These are phyloP conservation scores for Amanita jacksonii DNA, from an alignment of 768 basidiomycete genomes.

Conservation along the genomic window DNA sequence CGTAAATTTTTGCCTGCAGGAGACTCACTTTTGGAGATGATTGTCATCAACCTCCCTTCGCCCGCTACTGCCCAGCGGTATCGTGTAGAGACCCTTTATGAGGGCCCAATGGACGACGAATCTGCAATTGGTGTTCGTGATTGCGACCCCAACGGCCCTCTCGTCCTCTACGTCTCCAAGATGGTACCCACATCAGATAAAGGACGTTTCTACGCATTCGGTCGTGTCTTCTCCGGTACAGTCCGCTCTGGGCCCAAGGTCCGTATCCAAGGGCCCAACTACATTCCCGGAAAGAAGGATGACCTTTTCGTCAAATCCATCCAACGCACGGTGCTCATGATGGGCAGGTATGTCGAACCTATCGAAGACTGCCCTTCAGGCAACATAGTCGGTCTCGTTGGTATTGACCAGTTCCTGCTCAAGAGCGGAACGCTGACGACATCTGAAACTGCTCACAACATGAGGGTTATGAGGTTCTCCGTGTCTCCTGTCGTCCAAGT, in stretches of 20 bases:
- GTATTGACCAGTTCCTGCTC: conserved; percentile 99
- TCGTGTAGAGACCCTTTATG: conserved; percentile 99
- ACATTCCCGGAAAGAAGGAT: conserved; percentile 96
- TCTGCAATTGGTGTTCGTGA: conserved; percentile 97
- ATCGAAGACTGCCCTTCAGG: conserved; percentile 99
- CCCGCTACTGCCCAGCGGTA: conserved; percentile 96
- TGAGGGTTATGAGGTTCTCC: conserved; percentile 99
- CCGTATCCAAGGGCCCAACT: conserved; percentile 99
- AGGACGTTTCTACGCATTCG: conserved; percentile 99
- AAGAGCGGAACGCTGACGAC: conserved; percentile 98
- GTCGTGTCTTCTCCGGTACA: conserved; percentile 99
- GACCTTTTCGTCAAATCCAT: conserved; percentile 97
- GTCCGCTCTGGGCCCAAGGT: conserved; percentile 96
- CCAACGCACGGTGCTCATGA: conserved; percentile 99
- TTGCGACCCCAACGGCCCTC: conserved; percentile 92
- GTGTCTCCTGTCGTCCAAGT: conserved; percentile 99
- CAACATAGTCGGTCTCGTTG: conserved; percentile 98
- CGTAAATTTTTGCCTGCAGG: conserved; percentile 99
- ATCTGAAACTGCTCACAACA: conserved; percentile 99
- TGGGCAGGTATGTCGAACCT: conserved; percentile 98
- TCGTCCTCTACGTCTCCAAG: conserved; percentile 98
- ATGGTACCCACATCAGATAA: conserved; percentile 99
- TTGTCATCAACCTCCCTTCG: conserved; percentile 98
- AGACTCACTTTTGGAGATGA: conserved; percentile 98
- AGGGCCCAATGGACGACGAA: conserved; percentile 99